Evolutionary conservation across 164 flowering plant genomes (phyloP).

Genomic region (Akebia trifoliata): DNA sequence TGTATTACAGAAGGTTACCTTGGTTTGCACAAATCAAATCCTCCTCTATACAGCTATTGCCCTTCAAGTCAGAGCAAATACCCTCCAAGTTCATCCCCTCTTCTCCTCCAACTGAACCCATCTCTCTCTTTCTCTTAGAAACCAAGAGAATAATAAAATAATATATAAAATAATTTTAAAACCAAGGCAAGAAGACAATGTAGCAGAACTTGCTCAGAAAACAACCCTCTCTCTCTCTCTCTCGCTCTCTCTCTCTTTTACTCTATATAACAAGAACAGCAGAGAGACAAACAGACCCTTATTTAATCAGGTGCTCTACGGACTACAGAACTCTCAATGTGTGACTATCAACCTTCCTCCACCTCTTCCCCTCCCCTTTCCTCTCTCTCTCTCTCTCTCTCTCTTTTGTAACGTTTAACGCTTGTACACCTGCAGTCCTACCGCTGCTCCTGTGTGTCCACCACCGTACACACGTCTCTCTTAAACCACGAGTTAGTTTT

Average conservation of each 20-base stretch:
- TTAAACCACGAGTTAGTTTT: background rate
- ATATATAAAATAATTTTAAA: background rate
- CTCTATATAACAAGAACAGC: too few relatives aligned
- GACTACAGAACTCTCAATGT: background rate
- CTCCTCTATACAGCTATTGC: slow-evolving; percentile 5
- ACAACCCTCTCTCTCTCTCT: too few relatives aligned
- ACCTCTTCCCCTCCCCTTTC: background rate
- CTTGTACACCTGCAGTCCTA: background rate
- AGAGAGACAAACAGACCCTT: too few relatives aligned
- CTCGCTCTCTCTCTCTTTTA: too few relatives aligned
- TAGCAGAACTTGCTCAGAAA: too few relatives aligned
- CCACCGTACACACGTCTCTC: slow-evolving; percentile 8
- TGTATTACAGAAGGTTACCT: slow-evolving; percentile 14
- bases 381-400: slow-evolving; percentile 8
- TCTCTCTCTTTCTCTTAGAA: slow-evolving; percentile 10
- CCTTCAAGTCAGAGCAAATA: slow-evolving; percentile 4
- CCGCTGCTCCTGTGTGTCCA: background rate
- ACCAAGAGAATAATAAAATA: background rate
- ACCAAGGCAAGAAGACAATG: background rate
- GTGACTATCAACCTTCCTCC: slow-evolving; percentile 5
- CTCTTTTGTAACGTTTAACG: background rate
- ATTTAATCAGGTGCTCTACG: background rate
- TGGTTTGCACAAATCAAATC: slow-evolving; percentile 4
- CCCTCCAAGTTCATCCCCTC: slow-evolving; percentile 18
- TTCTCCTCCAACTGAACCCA: slow-evolving; percentile 14